These are phyloP conservation scores for Elasticomyces elasticus DNA, from an alignment of 495 filamentous ascomycete genomes.

Conservation along the genomic window DNA sequence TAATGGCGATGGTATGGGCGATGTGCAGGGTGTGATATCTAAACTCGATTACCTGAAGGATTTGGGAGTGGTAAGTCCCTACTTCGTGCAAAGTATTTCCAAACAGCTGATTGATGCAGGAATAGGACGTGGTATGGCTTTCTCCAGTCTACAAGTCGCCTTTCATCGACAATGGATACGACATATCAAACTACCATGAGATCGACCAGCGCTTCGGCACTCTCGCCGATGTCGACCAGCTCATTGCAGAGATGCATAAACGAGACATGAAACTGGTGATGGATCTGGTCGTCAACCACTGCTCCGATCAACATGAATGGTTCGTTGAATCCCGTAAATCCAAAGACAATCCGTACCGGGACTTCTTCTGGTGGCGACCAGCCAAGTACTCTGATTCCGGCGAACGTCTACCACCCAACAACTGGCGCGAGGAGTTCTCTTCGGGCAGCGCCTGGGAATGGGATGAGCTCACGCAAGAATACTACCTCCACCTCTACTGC, in stretches of 20 bases:
- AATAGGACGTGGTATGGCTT: slow-evolving; percentile 28
- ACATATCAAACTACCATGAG: slow-evolving; percentile 29
- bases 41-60: slow-evolving; percentile 27
- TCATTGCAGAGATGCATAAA: slow-evolving; percentile 23
- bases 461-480: slow-evolving; percentile 30
- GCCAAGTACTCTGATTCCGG: slow-evolving; percentile 26
- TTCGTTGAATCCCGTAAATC: slow-evolving; percentile 43
- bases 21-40: slow-evolving; percentile 17
- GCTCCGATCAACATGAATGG: slow-evolving; percentile 52
- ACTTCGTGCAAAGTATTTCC: not conserved
- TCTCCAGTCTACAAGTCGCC: slow-evolving; percentile 28
- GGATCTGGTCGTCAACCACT: slow-evolving; percentile 51
- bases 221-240: slow-evolving; percentile 24
- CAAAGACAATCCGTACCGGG: slow-evolving; percentile 9
- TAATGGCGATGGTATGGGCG: slow-evolving; percentile 22
- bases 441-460: slow-evolving; percentile 25
- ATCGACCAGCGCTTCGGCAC: slow-evolving; percentile 26
- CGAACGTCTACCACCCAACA: slow-evolving; percentile 27
- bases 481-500: slow-evolving; percentile 32
- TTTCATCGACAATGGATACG: slow-evolving; percentile 31
- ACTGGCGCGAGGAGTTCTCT: slow-evolving; percentile 26
- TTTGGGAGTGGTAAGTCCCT: slow-evolving; percentile 20
- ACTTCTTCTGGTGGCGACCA: slow-evolving; percentile 22
- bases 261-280: slow-evolving; percentile 20
- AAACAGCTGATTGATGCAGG: not conserved